Base-by-base conservation (phyloP, 306 rosid genomes). In the Lathyrus oleraceus region DNA sequence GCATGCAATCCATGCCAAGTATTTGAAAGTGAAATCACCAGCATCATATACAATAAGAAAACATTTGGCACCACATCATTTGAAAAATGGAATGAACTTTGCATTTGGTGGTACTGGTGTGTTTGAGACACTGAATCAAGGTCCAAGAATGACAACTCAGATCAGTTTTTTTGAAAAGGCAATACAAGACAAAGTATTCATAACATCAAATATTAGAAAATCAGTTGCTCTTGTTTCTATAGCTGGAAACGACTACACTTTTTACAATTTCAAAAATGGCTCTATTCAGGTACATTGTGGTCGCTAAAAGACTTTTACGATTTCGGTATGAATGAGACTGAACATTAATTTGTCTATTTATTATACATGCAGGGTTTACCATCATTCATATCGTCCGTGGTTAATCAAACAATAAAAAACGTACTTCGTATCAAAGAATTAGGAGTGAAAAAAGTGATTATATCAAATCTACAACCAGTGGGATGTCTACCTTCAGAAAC, bases 81-180 rank as follows among this genome's bases (percentile, higher is more conserved):
- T 85, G 72, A 88, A 84, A 70, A 35, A 86, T 49, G 99, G 99
- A 14, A 83, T 94, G 87, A 94, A 88, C 81, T 91, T 88, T 61
- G 99, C 99, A 0, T 66, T 82, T 45, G 95, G 99, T 39, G 97
- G 99, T 4, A 86, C 88, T 0, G 99, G 99, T 11, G 92, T 88
- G 1, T 94, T 94, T 71, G 10, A 88, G 5, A 94, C 97, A 2
- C 71, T 53, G 21, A 57, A 52, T 56, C 10, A 14, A 45, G 78
- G 65, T 17, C 95, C 97, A 11, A 94, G 91, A 84, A 91, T 94
- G 99, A 88, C 91, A n/a, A 76, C 81, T 8, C 99, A 94, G 76
- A 91, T 94, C 8, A 77, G 85, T 71, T 75, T 76, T 30, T 84
- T 91, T 15, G 67, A 80, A 13, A 63, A 53, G 0, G 67, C 81